Evolutionary conservation across 2,329 filamentous ascomycete genomes (phyloP).

Genomic region (Verticillium albo-atrum): DNA sequence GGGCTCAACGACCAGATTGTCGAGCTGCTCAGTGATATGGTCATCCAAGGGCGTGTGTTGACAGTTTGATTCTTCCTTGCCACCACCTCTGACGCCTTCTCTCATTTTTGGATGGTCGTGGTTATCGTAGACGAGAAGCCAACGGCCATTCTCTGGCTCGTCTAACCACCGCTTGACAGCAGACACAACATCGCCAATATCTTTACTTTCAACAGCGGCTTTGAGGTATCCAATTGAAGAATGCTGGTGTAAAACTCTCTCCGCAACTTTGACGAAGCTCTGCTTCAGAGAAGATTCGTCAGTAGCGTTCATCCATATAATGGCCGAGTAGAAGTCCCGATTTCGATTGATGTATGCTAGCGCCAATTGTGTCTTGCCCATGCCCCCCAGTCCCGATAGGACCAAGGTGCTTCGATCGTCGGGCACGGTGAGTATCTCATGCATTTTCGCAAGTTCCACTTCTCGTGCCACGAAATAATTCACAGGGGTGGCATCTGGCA

Average conservation of each 20-base stretch:
- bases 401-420: slow-evolving; percentile 16
- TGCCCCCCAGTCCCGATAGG: slow-evolving; percentile 36
- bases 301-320: slow-evolving; percentile 25
- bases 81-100: too few relatives aligned
- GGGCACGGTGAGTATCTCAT: slow-evolving; percentile 3
- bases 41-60: not conserved
- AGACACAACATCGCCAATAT: slow-evolving; percentile 19
- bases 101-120: slow-evolving; percentile 27
- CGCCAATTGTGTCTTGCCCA: slow-evolving; percentile 40
- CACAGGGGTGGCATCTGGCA: too few relatives aligned
- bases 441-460: slow-evolving; percentile 13
- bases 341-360: slow-evolving; percentile 29
- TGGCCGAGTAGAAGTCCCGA: slow-evolving; percentile 27
- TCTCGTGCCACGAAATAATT: slow-evolving; percentile 12
- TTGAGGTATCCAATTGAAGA: too few relatives aligned
- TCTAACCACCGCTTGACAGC: slow-evolving; percentile 33
- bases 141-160: slow-evolving; percentile 25
- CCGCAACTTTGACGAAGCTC: too few relatives aligned
- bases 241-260: too few relatives aligned
- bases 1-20: slow-evolving; percentile 1
- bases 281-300: too few relatives aligned
- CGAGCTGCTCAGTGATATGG: slow-evolving; percentile 5
- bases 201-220: not conserved
- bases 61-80: too few relatives aligned
- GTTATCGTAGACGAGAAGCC: slow-evolving; percentile 36